phyloP scores from a whole-genome alignment of 495 filamentous ascomycete species.

The Neurospora sp. region DNA sequence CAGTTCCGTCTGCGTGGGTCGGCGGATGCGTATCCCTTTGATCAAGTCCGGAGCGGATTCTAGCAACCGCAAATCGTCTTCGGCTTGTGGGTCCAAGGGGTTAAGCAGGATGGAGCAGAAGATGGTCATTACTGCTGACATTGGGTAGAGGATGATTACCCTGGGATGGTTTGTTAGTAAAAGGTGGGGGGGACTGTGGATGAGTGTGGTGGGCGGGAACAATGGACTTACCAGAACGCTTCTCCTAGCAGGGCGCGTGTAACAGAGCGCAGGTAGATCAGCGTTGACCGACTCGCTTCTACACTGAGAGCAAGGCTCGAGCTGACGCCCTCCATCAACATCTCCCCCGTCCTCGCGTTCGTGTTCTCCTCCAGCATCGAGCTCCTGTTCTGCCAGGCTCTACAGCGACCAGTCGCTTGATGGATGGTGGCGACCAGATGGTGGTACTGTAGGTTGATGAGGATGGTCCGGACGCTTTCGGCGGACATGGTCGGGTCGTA shows the following conservation, averaged over 20 bases:
- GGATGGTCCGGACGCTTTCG: conserved; percentile 32
- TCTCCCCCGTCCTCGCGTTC: conserved; percentile 10
- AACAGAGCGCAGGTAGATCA: conserved; percentile 34
- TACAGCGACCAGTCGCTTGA: conserved; percentile 38
- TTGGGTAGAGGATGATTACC: conserved; percentile 42
- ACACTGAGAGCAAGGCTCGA: conserved; percentile 41
- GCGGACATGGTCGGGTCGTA: not conserved
- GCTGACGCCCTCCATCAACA: conserved; percentile 31
- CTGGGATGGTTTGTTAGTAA: conserved; percentile 1
- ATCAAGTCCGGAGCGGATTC: conserved; percentile 33
- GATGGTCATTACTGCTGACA: conserved; percentile 39
- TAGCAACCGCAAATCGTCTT: conserved; percentile 34
- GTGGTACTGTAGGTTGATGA: conserved; percentile 42
- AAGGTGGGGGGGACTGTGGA: not conserved
- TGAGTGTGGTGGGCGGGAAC: not conserved
- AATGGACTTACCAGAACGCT: conserved; percentile 36
- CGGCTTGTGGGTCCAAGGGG: conserved; percentile 34
- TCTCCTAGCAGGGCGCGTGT: conserved; percentile 33
- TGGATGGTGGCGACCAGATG: conserved; percentile 44
- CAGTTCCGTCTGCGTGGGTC: conserved; percentile 32
- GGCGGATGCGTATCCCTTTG: conserved; percentile 29
- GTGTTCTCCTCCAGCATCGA: conserved; percentile 1
- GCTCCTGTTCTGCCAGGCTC: conserved; percentile 14
- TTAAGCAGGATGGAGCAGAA: conserved; percentile 43
- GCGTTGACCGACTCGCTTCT: conserved; percentile 42